phyloP scores from a whole-genome alignment of 805 yeast genomes.

The Ogataea ramenticola region DNA sequence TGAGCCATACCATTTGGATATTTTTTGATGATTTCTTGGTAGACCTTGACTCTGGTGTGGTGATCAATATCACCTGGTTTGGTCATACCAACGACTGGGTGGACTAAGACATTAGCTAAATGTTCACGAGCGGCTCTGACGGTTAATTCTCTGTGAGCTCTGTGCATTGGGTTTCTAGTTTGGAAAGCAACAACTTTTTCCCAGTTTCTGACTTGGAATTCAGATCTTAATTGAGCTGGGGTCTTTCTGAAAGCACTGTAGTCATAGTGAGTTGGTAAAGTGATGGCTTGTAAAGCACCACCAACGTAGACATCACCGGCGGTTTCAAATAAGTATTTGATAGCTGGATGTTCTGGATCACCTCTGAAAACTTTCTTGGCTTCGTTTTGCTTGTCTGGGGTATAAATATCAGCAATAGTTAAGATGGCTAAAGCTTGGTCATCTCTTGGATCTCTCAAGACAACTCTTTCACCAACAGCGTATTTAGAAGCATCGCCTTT shows the following conservation, averaged over 20 bases:
- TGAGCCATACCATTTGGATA: constrained; percentile 94
- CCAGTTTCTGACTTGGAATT: constrained; percentile 80
- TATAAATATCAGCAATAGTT: constrained; percentile 71
- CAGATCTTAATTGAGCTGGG: constrained; percentile 83
- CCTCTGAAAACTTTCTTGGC: constrained; percentile 90
- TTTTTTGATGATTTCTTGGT: constrained; percentile 84
- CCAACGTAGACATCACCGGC: constrained; percentile 87
- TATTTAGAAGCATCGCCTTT: constrained; percentile 39
- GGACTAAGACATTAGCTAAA: constrained; percentile 81
- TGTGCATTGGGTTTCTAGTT: constrained; percentile 97
- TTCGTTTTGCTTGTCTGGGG: constrained; percentile 73
- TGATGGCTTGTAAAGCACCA: constrained; percentile 79
- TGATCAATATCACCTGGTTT: constrained; percentile 98
- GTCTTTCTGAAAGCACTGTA: constrained; percentile 82
- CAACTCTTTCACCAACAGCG: constrained; percentile 54
- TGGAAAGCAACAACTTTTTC: constrained; percentile 90
- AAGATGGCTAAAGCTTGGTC: constrained; percentile 73
- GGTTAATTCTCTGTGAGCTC: constrained; percentile 95
- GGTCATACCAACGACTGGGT: constrained; percentile 95
- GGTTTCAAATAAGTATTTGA: constrained; percentile 58
- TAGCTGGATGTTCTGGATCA: constrained; percentile 95
- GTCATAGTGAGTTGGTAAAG: constrained; percentile 83
- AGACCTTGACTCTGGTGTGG: constrained; percentile 94
- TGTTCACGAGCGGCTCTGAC: constrained; percentile 94
- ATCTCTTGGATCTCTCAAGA: constrained; percentile 76